Evolutionary conservation across 768 basidiomycete species (phyloP).

Genomic region (Calvatia gigantea): DNA sequence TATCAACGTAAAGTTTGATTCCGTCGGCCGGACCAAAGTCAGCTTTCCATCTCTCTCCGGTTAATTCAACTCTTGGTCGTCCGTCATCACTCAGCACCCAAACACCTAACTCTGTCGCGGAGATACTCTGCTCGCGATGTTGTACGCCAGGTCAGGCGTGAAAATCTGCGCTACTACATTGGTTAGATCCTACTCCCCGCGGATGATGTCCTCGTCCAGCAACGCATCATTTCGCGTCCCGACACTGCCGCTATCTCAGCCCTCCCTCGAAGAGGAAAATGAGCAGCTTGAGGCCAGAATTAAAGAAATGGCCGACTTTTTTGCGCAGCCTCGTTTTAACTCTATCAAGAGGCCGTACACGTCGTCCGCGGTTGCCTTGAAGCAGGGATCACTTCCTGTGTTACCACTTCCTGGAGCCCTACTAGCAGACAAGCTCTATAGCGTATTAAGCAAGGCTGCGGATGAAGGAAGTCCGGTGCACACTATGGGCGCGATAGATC

Average conservation of each 20-base stretch:
- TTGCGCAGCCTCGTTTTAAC: conserved; percentile 69
- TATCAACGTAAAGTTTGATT: neutral
- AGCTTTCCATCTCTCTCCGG: neutral
- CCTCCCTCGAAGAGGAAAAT: conserved; percentile 53
- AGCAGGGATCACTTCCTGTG: conserved; percentile 85
- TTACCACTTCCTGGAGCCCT: conserved; percentile 71
- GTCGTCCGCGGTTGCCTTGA: conserved; percentile 75
- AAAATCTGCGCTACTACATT: neutral
- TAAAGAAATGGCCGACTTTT: conserved; percentile 68
- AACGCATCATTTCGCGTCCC: conserved; percentile 28
- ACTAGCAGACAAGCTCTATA: conserved; percentile 85
- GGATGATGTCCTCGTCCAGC: conserved; percentile 19
- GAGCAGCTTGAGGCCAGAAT: conserved; percentile 58
- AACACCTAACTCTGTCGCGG: neutral
- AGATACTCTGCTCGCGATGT: neutral
- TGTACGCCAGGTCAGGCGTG: conserved; percentile 4
- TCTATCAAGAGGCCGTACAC: conserved; percentile 77
- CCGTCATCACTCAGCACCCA: neutral
- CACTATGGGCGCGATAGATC: conserved; percentile 93
- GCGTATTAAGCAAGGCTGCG: conserved; percentile 58
- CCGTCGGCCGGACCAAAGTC: neutral
- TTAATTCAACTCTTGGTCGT: neutral
- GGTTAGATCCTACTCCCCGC: neutral
- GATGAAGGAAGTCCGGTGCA: conserved; percentile 69
- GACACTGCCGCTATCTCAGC: conserved; percentile 54